Evolutionary conservation across 2,329 filamentous ascomycete species (phyloP), one percentile per base, ranked within the genome.

Genomic region (Colletotrichum lini): DNA sequence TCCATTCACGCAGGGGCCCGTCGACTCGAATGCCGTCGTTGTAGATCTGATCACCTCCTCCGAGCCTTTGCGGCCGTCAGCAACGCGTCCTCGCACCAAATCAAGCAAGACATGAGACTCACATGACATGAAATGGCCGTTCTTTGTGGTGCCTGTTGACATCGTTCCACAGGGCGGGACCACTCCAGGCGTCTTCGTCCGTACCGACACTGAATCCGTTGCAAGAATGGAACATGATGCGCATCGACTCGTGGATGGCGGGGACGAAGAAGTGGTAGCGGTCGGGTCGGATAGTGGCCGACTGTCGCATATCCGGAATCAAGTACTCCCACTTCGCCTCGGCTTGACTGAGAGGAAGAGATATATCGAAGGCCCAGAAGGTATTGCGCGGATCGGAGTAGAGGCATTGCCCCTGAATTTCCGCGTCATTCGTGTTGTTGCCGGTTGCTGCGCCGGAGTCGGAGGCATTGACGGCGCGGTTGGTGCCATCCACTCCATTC

Each of bases 191-290:
- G 60, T 94, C 91, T 72, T 96, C 91, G 79, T 98, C 93, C 4
- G 94, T 96, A 65, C 93, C 93, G 49, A 96, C 88, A 75, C 93
- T 96, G 84, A 99, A 99, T 18, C 96, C 97, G 81, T 99, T 99
- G 84, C 96, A 98, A 68, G 94, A 98, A 84, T 98, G 93, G 82
- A 98, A 99, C 94, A 98, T 97, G 79, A 98, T 93, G 79, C 97
- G 94, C 96, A 99, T 98, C 5, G 94, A 93, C 81, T 98, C 92
- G 54, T 90, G 89, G 69, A 87, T 86, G 15, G 93, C 94, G 15
- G 96, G 96, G 5, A 98, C 90, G 86, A 93, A 97, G 82, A 99
- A 99, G 60, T 75, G 89, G 83, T 87, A 97, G 84, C 80, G 82
- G 70, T 83, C 84, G 8, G 86, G 85, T 79, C 90, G 89, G 73